These are phyloP conservation scores for Chalciporus sp. DNA, from an alignment of 1,284 basidiomycete genomes.

Conservation along the genomic window DNA sequence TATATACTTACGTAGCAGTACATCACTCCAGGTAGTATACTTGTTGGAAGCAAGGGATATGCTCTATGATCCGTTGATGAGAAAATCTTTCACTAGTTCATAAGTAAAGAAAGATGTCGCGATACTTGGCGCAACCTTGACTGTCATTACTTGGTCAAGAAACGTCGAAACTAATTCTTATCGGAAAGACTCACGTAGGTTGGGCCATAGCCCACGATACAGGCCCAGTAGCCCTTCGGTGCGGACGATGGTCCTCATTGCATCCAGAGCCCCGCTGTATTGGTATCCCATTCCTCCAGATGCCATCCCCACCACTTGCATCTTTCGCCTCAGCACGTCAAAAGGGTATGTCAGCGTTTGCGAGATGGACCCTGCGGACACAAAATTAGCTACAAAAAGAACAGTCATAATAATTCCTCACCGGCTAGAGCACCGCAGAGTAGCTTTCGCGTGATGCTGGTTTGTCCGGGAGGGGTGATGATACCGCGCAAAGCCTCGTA, in stretches of 20 bases:
- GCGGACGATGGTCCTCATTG: conserved; percentile 67
- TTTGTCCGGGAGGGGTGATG: conserved; percentile 79
- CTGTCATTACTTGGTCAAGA: conserved; percentile 40
- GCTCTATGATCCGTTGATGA: conserved; percentile 18
- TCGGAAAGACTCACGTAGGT: conserved; percentile 70
- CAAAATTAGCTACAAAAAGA: conserved; percentile 10
- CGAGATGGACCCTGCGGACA: conserved; percentile 69
- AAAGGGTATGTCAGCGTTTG: conserved; percentile 96
- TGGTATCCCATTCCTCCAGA: conserved; percentile 59
- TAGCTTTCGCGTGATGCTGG: conserved; percentile 62
- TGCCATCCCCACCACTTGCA: conserved; percentile 92
- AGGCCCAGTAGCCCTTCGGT: conserved; percentile 77
- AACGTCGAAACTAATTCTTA: conserved; percentile 12
- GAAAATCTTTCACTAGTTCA: conserved; percentile 56
- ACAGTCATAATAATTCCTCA: conserved; percentile 31
- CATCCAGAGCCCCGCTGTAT: conserved; percentile 82
- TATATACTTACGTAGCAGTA: too few species aligned
- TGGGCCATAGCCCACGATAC: conserved; percentile 91
- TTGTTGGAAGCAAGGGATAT: too few species aligned
- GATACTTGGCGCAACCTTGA: conserved; percentile 91
- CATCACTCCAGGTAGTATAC: too few species aligned
- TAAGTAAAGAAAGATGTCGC: conserved; percentile 85
- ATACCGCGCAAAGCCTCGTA: conserved; percentile 74
- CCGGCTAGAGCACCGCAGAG: conserved; percentile 78
- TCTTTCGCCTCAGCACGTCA: conserved; percentile 91